phyloP scores from a whole-genome alignment of 2,329 filamentous ascomycete genomes.

The Beauveria sp. region DNA sequence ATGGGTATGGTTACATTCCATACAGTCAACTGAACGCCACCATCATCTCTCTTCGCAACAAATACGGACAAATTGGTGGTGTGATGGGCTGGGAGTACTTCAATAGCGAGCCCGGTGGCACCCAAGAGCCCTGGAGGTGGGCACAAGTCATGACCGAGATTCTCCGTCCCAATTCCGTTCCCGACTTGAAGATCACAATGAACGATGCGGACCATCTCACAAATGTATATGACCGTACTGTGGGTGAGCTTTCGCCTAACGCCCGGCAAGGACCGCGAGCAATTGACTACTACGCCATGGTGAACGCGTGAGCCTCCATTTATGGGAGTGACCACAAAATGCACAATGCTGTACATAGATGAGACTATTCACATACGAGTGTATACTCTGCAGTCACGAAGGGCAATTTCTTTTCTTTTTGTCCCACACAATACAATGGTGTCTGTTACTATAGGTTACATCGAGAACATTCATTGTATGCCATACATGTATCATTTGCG shows the following conservation, averaged over 20 bases:
- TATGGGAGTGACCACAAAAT: background rate
- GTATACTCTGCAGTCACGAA: background rate
- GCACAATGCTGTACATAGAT: background rate
- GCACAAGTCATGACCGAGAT: conserved; percentile 52
- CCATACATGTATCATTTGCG: background rate
- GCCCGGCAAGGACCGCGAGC: background rate
- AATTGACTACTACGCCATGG: conserved; percentile 11
- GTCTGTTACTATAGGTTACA: background rate
- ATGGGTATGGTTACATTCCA: conserved; percentile 47
- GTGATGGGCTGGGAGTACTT: conserved; percentile 93
- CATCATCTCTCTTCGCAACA: conserved; percentile 29
- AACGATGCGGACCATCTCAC: conserved; percentile 12
- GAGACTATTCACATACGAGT: background rate
- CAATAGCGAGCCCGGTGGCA: conserved; percentile 58
- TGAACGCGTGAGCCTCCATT: background rate
- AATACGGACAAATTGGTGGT: conserved; percentile 66
- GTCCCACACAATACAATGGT: background rate
- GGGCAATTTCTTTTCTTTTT: too few species aligned
- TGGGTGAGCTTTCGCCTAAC: background rate
- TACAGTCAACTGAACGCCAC: conserved; percentile 37
- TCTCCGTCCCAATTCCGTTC: conserved; percentile 18
- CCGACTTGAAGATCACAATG: conserved; percentile 11
- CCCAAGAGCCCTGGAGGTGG: conserved; percentile 65
- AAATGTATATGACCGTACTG: conserved; percentile 6
- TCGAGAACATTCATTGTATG: background rate